Conservation (phyloP, 768 basidiomycete genomes). For the Lentinula edodes region DNA sequence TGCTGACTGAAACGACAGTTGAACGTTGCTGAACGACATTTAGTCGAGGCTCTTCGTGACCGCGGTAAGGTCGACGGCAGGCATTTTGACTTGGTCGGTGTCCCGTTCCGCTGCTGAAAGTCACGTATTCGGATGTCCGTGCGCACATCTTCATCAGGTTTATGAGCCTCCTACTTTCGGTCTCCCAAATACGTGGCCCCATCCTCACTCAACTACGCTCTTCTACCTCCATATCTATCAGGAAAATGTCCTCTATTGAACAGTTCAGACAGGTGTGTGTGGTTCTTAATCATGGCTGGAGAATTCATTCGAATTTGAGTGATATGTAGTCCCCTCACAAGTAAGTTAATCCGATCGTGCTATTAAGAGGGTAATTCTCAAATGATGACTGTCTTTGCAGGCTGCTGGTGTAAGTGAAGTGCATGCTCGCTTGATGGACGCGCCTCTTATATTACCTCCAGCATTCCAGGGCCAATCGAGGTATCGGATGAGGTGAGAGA, state of each 20-base stretch:
- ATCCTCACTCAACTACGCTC: background rate
- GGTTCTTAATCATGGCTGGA: background rate
- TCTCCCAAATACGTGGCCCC: slow-evolving; percentile 2
- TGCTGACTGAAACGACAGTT: background rate
- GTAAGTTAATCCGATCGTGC: slow-evolving; percentile 10
- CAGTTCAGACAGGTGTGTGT: slow-evolving; percentile 11
- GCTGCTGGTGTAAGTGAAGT: slow-evolving; percentile 17
- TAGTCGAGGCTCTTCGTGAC: background rate
- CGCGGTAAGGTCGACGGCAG: background rate
- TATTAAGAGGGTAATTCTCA: background rate
- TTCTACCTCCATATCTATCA: background rate
- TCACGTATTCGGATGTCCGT: background rate
- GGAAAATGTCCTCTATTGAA: slow-evolving; percentile 8
- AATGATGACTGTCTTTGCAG: background rate
- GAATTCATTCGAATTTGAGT: background rate
- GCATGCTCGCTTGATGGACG: background rate
- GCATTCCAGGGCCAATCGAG: slow-evolving; percentile 53
- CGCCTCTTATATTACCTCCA: slow-evolving; percentile 8
- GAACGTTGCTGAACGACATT: background rate
- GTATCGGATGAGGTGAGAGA: slow-evolving; percentile 50
- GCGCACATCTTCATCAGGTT: background rate
- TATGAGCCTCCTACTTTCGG: slow-evolving; percentile 3
- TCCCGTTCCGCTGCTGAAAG: background rate
- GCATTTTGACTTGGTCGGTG: background rate
- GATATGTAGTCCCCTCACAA: slow-evolving; percentile 20